Base-by-base conservation (phyloP, 345 rosid genomes). In the Lepidium didymum region DNA sequence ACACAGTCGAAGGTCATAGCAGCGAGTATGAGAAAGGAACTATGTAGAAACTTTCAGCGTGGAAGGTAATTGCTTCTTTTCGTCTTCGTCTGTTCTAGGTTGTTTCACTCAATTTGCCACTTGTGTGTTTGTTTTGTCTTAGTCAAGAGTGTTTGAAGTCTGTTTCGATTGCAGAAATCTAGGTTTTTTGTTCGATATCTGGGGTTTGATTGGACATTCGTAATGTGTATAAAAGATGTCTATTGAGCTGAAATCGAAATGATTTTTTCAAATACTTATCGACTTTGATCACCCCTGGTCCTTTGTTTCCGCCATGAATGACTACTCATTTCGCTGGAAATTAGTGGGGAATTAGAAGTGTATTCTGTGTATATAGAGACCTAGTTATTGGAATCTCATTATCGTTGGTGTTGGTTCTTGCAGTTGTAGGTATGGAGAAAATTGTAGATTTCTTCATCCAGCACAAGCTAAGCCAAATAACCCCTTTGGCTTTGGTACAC, bases 351-450 rank as follows among this genome's bases (percentile, higher is more conserved):
- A n/a, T 3, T 29, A 25, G 42, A 40, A 42, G 15, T 64, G n/a
- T 29, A 31, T 36, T 21, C n/a, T n/a, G n/a, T n/a, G n/a, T n/a
- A n/a, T n/a, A n/a, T 40, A 41, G 29, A 35, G n/a, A 31, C 19
- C 1, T 10, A 46, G 43, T 34, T 19, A 44, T 33, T 21, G 55
- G 34, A 51, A n/a, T 25, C 44, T 61, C 6, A 38, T 70, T 21
- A 29, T 67, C n/a, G 3, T 67, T 74, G 56, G 13, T 67, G 64
- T 56, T 44, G n/a, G 37, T 42, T 63, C 35, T 78, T 81, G 62
- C 85, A 93, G 98, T 78, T 93, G 96, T 72, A 81, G 73, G 75
- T 93, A 79, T 33, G 97, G 96, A 16, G 96, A 81, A 46, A 74
- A 79, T 12, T 91, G 97, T 77, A 88, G 62, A 70, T 88, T 64